phyloP scores from a whole-genome alignment of 495 filamentous ascomycete species.

The Trichoderma parareesei region DNA sequence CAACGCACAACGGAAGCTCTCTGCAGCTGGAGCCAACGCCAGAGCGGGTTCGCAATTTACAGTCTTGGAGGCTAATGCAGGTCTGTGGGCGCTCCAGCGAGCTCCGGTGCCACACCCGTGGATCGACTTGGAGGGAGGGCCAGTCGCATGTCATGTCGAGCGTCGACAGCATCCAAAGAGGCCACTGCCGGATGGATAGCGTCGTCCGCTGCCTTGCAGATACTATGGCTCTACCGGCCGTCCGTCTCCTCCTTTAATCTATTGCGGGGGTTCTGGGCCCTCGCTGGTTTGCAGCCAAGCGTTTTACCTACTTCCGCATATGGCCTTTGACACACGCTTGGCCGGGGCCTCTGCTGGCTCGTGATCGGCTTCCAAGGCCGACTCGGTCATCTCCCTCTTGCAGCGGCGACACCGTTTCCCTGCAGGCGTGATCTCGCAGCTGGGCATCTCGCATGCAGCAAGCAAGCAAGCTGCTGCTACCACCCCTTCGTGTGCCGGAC shows the following conservation, averaged over 20 bases:
- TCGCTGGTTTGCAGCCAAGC: conserved; percentile 1
- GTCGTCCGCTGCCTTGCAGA: neutral
- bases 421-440: conserved; percentile 9
- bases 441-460: neutral
- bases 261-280: conserved; percentile 2
- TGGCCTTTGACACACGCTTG: conserved; percentile 11
- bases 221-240: neutral
- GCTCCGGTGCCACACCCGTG: conserved; percentile 9
- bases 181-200: conserved; percentile 2
- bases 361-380: conserved; percentile 12
- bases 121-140: neutral
- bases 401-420: conserved; percentile 6
- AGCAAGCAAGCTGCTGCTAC: neutral
- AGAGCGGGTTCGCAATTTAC: neutral
- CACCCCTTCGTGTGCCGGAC: no score
- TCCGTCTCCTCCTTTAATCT: conserved; percentile 7
- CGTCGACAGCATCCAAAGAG: neutral
- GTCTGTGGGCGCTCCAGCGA: neutral
- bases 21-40: neutral
- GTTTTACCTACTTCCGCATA: conserved; percentile 5
- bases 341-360: conserved; percentile 16
- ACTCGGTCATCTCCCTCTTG: conserved; percentile 8
- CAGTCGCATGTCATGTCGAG: neutral
- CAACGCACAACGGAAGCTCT: neutral
- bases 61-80: neutral